These are phyloP conservation scores for Leishmania martiniquensis DNA, from an alignment of 208 protist species.

Conservation along the genomic window DNA sequence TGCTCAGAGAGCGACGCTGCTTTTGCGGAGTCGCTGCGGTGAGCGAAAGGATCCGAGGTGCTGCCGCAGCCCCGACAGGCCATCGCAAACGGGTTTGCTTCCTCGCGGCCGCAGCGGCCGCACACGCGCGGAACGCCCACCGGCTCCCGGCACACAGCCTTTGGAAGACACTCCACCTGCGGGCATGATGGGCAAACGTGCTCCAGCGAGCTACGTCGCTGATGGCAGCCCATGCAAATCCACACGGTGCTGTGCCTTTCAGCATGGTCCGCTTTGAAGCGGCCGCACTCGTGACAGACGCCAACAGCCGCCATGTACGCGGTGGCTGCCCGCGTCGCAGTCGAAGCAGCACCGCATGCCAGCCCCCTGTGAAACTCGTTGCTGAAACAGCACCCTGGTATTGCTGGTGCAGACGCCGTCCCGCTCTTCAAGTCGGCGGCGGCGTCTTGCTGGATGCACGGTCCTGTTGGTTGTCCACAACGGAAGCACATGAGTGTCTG, in stretches of 20 bases:
- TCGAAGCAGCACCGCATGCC: not conserved
- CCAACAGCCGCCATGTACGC: constrained; percentile 36
- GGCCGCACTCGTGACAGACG: constrained; percentile 58
- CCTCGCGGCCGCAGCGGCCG: constrained; percentile 31
- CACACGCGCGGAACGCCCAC: constrained; percentile 30
- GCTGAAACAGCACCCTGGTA: not conserved
- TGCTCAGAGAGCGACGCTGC: not conserved
- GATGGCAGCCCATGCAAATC: constrained; percentile 69
- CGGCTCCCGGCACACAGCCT: constrained; percentile 32
- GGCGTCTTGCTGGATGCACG: constrained; percentile 21
- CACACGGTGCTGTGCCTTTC: constrained; percentile 48
- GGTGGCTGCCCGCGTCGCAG: not conserved
- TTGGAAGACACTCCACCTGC: constrained; percentile 81
- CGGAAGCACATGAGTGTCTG: constrained; percentile 72
- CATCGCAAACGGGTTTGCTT: constrained; percentile 49
- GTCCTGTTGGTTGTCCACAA: constrained; percentile 56
- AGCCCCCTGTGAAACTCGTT: not conserved
- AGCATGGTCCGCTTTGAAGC: constrained; percentile 54
- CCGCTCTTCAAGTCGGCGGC: not conserved
- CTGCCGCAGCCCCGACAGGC: constrained; percentile 27
- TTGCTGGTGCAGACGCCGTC: not conserved
- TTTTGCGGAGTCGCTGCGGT: not conserved
- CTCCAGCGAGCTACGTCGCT: constrained; percentile 76
- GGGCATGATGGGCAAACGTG: constrained; percentile 75
- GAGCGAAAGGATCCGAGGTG: constrained; percentile 15